A percentile compares a stretch with the other conserved stretches of the same genome.
These are phyloP conservation scores for Pterulicium gracile DNA, from an alignment of 1,284 basidiomycete genomes.

Conservation along the genomic window DNA sequence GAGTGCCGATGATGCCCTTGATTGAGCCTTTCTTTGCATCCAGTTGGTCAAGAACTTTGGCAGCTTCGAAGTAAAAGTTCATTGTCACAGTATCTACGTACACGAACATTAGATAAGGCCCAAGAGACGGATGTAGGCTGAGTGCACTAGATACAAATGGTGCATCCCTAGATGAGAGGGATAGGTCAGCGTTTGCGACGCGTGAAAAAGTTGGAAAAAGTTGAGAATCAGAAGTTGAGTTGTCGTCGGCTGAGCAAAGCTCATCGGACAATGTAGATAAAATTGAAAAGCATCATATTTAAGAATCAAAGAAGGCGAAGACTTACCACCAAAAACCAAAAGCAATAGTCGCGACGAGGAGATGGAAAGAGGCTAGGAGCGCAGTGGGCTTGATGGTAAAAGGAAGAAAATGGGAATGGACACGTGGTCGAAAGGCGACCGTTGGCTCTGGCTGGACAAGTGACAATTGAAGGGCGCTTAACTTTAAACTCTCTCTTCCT, in stretches of 20 bases:
- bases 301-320: slow-evolving; percentile 4
- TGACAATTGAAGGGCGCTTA: too few species aligned
- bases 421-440: too few species aligned
- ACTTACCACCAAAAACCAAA: slow-evolving; percentile 3
- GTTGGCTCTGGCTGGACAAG: too few species aligned
- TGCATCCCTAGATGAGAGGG: too few species aligned
- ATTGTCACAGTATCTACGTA: slow-evolving; percentile 41
- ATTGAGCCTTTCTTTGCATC: slow-evolving; percentile 83
- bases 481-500: too few species aligned
- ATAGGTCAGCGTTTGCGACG: neutral
- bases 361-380: slow-evolving; percentile 8
- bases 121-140: slow-evolving; percentile 2
- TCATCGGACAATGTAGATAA: slow-evolving; percentile 85
- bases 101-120: slow-evolving; percentile 15
- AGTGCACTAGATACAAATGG: neutral
- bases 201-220: neutral
- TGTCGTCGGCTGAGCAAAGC: slow-evolving; percentile 29
- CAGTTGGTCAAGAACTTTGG: slow-evolving; percentile 71
- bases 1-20: slow-evolving; percentile 61
- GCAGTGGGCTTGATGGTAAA: slow-evolving; percentile 1
- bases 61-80: slow-evolving; percentile 92
- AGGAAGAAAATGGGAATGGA: neutral
- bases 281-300: slow-evolving; percentile 42
- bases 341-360: too few species aligned
- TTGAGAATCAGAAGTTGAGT: slow-evolving; percentile 22